phyloP scores from a whole-genome alignment of 257 asterid genomes.

The Lithospermum erythrorhizon region DNA sequence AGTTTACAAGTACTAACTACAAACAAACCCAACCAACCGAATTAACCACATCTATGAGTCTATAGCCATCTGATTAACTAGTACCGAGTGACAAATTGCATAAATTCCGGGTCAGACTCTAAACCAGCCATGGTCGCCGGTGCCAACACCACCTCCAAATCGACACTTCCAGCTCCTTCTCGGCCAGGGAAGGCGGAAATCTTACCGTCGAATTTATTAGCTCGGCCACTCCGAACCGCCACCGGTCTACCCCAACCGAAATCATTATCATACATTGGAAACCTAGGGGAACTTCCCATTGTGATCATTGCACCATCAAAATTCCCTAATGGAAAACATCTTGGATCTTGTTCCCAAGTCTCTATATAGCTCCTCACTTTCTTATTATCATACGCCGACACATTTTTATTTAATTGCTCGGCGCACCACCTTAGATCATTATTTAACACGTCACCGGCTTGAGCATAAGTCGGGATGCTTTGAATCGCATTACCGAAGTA shows the following conservation, averaged over 20 bases:
- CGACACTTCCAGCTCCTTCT: slow-evolving; percentile 69
- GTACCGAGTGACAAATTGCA: slow-evolving; percentile 52
- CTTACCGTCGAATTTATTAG: slow-evolving; percentile 92
- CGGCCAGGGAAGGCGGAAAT: slow-evolving; percentile 88
- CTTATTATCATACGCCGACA: slow-evolving; percentile 51
- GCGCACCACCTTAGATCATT: slow-evolving; percentile 65
- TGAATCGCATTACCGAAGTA: slow-evolving; percentile 86
- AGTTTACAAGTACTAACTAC: too few relatives aligned
- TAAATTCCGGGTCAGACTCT: slow-evolving; percentile 60
- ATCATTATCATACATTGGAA: slow-evolving; percentile 93
- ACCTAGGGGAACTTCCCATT: slow-evolving; percentile 96
- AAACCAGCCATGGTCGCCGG: slow-evolving; percentile 72
- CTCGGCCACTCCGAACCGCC: slow-evolving; percentile 81
- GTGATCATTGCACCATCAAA: slow-evolving; percentile 97
- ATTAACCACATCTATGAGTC: too few relatives aligned
- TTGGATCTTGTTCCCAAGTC: slow-evolving; percentile 76
- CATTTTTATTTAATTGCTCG: slow-evolving; percentile 49
- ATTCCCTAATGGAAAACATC: slow-evolving; percentile 78
- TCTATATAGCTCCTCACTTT: slow-evolving; percentile 60
- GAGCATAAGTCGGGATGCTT: slow-evolving; percentile 64
- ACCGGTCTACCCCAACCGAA: slow-evolving; percentile 91
- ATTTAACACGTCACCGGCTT: slow-evolving; percentile 38
- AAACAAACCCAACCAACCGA: too few relatives aligned
- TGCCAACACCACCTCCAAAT: slow-evolving; percentile 83
- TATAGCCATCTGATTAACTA: too few relatives aligned